These are phyloP conservation scores for Penicillium sp. DNA, from an alignment of 2,329 filamentous ascomycete genomes.

Conservation along the genomic window DNA sequence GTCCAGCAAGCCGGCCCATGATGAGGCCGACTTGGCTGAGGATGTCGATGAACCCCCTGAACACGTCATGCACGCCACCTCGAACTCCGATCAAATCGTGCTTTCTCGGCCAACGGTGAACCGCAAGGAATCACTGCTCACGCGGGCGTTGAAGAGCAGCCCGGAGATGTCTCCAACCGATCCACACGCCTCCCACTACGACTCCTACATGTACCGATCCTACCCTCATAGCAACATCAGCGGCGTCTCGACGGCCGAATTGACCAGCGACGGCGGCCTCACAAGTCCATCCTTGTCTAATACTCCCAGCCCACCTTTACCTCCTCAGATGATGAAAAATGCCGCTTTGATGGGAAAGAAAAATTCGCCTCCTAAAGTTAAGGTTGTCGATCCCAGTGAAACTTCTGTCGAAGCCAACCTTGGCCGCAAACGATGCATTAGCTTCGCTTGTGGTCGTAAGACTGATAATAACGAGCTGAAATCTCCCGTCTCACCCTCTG, in stretches of 20 bases:
- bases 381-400: constrained; percentile 47
- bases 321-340: constrained; percentile 41
- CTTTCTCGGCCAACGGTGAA: constrained; percentile 52
- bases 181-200: constrained; percentile 36
- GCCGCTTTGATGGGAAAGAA: constrained; percentile 18
- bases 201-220: constrained; percentile 59
- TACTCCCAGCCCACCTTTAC: constrained; percentile 82
- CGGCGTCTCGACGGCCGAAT: constrained; percentile 77
- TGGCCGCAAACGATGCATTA: constrained; percentile 84
- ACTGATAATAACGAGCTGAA: constrained; percentile 45
- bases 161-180: constrained; percentile 53
- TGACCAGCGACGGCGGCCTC: constrained; percentile 91
- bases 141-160: constrained; percentile 72
- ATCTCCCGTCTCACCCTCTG: constrained; percentile 21
- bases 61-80: constrained; percentile 30
- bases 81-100: constrained; percentile 31
- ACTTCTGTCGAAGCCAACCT: constrained; percentile 61
- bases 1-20: constrained; percentile 37
- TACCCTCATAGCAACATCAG: constrained; percentile 71
- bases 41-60: constrained; percentile 92
- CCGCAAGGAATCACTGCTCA: constrained; percentile 78
- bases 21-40: constrained; percentile 65
- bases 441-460: constrained; percentile 79
- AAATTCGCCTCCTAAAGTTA: constrained; percentile 23
- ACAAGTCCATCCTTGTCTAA: constrained; percentile 86